phyloP scores from a whole-genome alignment of 2,329 filamentous ascomycete species.

The Lachnellula subtilissima region DNA sequence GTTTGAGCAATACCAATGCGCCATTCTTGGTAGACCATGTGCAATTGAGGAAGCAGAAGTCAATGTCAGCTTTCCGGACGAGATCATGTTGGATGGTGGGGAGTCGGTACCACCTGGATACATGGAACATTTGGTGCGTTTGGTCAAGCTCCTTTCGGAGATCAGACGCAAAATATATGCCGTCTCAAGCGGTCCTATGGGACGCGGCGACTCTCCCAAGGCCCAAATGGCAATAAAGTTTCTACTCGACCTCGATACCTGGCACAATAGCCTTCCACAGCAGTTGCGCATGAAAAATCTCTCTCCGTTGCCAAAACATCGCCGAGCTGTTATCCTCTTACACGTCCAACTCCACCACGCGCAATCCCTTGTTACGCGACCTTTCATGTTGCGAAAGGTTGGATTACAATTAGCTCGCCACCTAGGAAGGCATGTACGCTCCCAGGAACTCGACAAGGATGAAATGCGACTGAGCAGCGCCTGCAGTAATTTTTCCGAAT shows the following conservation, averaged over 20 bases:
- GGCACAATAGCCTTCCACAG: slow-evolving; percentile 24
- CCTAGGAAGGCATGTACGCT: slow-evolving; percentile 24
- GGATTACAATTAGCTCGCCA: slow-evolving; percentile 25
- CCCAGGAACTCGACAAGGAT: slow-evolving; percentile 23
- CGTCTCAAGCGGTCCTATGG: slow-evolving; percentile 12
- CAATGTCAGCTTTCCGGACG: slow-evolving; percentile 26
- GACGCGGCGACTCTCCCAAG: slow-evolving; percentile 20
- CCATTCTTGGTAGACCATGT: slow-evolving; percentile 27
- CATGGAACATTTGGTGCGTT: slow-evolving; percentile 22
- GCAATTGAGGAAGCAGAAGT: slow-evolving; percentile 29
- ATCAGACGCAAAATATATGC: slow-evolving; percentile 28
- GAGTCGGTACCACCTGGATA: slow-evolving; percentile 23
- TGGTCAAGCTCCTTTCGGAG: slow-evolving; percentile 23
- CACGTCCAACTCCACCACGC: slow-evolving; percentile 29
- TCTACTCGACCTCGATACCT: slow-evolving; percentile 23
- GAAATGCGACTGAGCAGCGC: slow-evolving; percentile 23
- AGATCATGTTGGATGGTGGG: slow-evolving; percentile 25
- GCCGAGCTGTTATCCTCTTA: slow-evolving; percentile 25
- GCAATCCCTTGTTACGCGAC: slow-evolving; percentile 26
- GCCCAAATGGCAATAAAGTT: slow-evolving; percentile 20
- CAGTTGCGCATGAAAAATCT: slow-evolving; percentile 21
- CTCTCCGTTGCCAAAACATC: slow-evolving; percentile 17
- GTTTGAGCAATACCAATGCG: slow-evolving; percentile 29
- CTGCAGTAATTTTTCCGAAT: slow-evolving; percentile 23
- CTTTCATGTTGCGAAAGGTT: slow-evolving; percentile 28